Conservation (phyloP, 1,284 basidiomycete species). For the Pyrrhoderma noxium region DNA sequence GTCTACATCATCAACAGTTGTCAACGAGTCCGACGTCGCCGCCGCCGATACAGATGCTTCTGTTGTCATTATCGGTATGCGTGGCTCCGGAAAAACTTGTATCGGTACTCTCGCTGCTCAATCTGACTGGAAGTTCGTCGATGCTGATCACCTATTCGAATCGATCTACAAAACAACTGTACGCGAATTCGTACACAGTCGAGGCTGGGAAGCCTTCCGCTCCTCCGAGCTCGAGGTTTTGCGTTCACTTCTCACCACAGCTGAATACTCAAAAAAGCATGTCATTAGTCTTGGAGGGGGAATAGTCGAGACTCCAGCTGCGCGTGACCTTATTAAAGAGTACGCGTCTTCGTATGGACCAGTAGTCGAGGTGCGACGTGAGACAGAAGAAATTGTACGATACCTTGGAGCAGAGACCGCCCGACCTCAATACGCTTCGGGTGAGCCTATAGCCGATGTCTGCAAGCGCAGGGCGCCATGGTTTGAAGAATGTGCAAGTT, state of each 20-base stretch:
- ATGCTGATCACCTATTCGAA: constrained; percentile 83
- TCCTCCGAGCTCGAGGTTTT: constrained; percentile 52
- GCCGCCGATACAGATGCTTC: constrained; percentile 44
- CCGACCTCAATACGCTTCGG: constrained; percentile 67
- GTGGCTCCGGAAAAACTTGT: constrained; percentile 93
- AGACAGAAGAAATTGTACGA: constrained; percentile 62
- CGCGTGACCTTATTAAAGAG: constrained; percentile 61
- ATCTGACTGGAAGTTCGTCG: constrained; percentile 71
- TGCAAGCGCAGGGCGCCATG: constrained; percentile 80
- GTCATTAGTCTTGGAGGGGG: constrained; percentile 94
- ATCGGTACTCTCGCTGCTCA: constrained; percentile 76
- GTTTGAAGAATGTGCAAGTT: constrained; percentile 80
- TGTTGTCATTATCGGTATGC: constrained; percentile 91
- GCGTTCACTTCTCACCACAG: constrained; percentile 44
- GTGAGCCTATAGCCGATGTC: constrained; percentile 79
- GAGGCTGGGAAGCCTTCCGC: constrained; percentile 79
- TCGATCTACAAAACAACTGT: constrained; percentile 57
- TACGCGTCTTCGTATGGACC: constrained; percentile 58
- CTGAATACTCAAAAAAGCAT: constrained; percentile 49
- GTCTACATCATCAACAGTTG: no score
- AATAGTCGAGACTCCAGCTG: constrained; percentile 81
- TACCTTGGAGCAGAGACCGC: constrained; percentile 76
- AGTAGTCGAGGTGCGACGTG: constrained; percentile 68
- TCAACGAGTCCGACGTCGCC: no score
- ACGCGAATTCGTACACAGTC: constrained; percentile 68